Base-by-base conservation (phyloP, 2,329 filamentous ascomycete species). In the Claviceps maximensis region DNA sequence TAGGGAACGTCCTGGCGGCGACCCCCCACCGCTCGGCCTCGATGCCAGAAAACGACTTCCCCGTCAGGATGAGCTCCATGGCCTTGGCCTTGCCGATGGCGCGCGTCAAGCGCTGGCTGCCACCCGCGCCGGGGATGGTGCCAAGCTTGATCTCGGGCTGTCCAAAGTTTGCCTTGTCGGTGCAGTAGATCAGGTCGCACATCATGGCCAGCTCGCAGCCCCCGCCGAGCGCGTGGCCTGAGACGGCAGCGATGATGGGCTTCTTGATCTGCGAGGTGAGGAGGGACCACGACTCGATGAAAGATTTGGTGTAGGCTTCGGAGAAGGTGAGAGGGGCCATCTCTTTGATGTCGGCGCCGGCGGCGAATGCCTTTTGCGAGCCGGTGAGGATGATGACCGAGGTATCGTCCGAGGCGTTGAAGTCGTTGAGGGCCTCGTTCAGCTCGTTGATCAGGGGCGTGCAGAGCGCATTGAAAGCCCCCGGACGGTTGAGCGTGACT, bases 301-400 rank as follows among this genome's bases (percentile, higher is more conserved):
- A 98, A 65, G 94, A 88, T 60, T 75, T 82, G 48, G 82, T 86
- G 74, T 96, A 97, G 41, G 93, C 91, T 58, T 84, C 75, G 57
- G 87, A 80, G 72, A 98, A 98, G 53, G 84, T 90, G 41, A 96
- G 81, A 56, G 89, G 84, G 31, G 89, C 87, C 93, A 98, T 98
- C 72, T 98, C 93, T 71, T 97, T 97, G 75, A 98, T 98, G 70
- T 98, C 93, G 56, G 93, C 93, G 50, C 93, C 93, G 46, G 93
- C 91, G 31, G 91, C 91, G 65, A 96, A 98, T 44, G 91, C 90
- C 69, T 85, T 89, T 59, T 89, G 77, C 47, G 86, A 94, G 53
- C 93, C 93, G 1, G 93, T 96, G 54, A 98, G 76, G 55, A 98
- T 71, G 61, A 95, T 88, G 60, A 84, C 85, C 10, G 81, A 80